Percentiles rank a stretch among this genome's conserved stretches.
These are phyloP conservation scores for Beauveria caledonica DNA, from an alignment of 2,329 filamentous ascomycete genomes.

Conservation along the genomic window DNA sequence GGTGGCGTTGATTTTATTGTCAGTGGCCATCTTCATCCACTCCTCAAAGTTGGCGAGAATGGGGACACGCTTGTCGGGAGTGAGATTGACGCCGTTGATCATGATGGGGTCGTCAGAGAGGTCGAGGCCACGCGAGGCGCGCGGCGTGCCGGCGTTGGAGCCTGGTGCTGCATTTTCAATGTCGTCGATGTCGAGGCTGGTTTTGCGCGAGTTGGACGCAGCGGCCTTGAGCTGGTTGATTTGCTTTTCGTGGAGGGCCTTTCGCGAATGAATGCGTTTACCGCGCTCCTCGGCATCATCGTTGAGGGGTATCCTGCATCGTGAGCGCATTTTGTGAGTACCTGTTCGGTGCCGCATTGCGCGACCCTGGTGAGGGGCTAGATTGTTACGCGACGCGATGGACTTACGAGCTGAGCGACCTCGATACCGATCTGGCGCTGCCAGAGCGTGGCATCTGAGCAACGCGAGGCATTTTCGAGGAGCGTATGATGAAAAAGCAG, in stretches of 20 bases:
- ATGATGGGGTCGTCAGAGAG: constrained; percentile 52
- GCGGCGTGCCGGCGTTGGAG: constrained; percentile 48
- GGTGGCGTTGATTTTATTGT: constrained; percentile 96
- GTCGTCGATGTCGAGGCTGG: constrained; percentile 49
- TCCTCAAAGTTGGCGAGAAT: constrained; percentile 98
- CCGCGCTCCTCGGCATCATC: constrained; percentile 92
- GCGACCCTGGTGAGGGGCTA: constrained; percentile 12
- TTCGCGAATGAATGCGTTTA: constrained; percentile 74
- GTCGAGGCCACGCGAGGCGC: constrained; percentile 25
- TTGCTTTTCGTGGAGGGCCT: constrained; percentile 81
- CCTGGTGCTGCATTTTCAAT: constrained; percentile 48
- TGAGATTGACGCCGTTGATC: constrained; percentile 69
- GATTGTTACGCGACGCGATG: constrained; percentile 13
- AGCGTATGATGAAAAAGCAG: neutral
- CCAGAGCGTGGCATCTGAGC: constrained; percentile 45
- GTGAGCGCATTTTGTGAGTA: neutral
- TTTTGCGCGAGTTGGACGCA: constrained; percentile 60
- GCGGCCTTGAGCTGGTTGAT: constrained; percentile 76
- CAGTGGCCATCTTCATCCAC: constrained; percentile 99
- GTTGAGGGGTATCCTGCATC: constrained; percentile 77
- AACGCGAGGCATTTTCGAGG: constrained; percentile 48
- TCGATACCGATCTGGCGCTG: constrained; percentile 36
- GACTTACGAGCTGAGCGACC: constrained; percentile 22
- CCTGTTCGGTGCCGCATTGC: neutral
- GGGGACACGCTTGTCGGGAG: constrained; percentile 92